Conservation (phyloP, 1,139 yeast genomes). For the Wickerhamiella infanticola region DNA sequence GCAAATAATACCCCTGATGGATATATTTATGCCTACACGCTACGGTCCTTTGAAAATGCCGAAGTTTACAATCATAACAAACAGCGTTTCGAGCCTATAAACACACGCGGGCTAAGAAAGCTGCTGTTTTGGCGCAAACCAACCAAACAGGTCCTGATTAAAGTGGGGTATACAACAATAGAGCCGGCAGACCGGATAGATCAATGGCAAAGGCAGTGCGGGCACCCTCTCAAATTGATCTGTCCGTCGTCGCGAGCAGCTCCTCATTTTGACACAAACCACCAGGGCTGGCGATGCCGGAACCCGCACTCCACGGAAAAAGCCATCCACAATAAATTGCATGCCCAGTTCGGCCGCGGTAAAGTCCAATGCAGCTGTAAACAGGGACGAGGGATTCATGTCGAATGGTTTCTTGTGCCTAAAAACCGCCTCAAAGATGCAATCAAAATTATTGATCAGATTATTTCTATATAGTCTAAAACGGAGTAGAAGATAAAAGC, state of each 20-base stretch:
- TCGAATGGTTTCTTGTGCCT: constrained; percentile 22
- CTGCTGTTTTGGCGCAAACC: neutral
- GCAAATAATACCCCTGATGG: constrained; percentile 9
- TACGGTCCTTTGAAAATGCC: constrained; percentile 15
- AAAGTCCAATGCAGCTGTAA: constrained; percentile 21
- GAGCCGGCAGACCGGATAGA: constrained; percentile 16
- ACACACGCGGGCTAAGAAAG: neutral
- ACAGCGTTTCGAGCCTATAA: constrained; percentile 8
- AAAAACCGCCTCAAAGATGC: constrained; percentile 7
- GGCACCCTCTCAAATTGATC: constrained; percentile 15
- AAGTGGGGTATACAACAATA: constrained; percentile 21
- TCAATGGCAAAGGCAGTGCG: constrained; percentile 20
- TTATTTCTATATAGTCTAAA: neutral
- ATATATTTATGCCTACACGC: constrained; percentile 19
- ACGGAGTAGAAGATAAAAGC: neutral
- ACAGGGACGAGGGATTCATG: constrained; percentile 12
- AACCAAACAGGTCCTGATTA: constrained; percentile 14
- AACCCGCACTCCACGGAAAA: constrained; percentile 16
- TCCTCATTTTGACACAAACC: constrained; percentile 7
- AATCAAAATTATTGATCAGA: constrained; percentile 7
- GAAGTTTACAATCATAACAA: constrained; percentile 15
- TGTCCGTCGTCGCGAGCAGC: constrained; percentile 5
- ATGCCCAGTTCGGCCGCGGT: constrained; percentile 18
- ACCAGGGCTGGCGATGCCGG: constrained; percentile 17
- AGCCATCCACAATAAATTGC: constrained; percentile 15